These are phyloP conservation scores for Cyathus olla DNA, from an alignment of 1,284 basidiomycete genomes.

Conservation along the genomic window DNA sequence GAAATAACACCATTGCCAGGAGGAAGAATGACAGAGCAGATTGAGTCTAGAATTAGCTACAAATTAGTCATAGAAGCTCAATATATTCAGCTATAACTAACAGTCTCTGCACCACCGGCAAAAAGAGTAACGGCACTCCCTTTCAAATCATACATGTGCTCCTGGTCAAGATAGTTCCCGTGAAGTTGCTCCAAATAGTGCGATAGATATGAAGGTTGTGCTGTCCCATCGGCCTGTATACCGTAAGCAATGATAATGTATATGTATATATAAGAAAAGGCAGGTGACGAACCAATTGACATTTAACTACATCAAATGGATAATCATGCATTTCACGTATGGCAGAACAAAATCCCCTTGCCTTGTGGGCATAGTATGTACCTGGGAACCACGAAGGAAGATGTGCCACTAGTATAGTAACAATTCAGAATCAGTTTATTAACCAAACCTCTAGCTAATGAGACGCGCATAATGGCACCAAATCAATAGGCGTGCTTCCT, in stretches of 20 bases:
- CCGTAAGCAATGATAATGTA: constrained; percentile 6
- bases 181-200: constrained; percentile 47
- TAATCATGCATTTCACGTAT: constrained; percentile 14
- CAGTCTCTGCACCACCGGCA: constrained; percentile 2
- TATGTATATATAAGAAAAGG: too few species aligned
- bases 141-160: too few species aligned
- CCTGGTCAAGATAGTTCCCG: constrained; percentile 39
- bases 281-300: constrained; percentile 13
- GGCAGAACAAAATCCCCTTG: neutral
- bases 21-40: neutral
- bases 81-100: neutral
- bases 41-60: neutral
- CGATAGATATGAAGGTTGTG: constrained; percentile 16
- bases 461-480: constrained; percentile 22
- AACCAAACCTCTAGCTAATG: neutral
- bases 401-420: constrained; percentile 15
- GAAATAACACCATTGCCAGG: neutral
- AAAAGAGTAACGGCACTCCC: constrained; percentile 7
- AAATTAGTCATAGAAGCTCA: neutral
- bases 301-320: constrained; percentile 18
- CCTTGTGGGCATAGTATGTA: constrained; percentile 21
- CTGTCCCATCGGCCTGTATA: constrained; percentile 13
- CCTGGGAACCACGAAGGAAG: constrained; percentile 34
- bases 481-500: constrained; percentile 24
- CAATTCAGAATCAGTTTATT: neutral